A percentile compares a stretch with the other conserved stretches of the same genome.
Conservation (phyloP, 2,329 filamentous ascomycete species). For the Zalaria sp. region DNA sequence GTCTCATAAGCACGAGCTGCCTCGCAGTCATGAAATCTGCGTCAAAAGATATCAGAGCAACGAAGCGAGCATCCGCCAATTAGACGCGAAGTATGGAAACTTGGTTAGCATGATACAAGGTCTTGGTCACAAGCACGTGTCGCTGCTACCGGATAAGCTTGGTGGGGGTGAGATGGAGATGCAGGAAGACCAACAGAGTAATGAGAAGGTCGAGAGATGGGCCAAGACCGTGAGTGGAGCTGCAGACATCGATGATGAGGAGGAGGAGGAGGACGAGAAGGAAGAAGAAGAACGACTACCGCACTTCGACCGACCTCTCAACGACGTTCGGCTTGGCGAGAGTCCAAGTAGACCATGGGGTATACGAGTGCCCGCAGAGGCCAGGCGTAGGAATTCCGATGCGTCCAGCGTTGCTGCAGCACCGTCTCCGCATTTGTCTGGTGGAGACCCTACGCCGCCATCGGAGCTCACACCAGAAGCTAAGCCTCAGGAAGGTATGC, state of each 20-base stretch:
- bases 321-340: constrained; percentile 85
- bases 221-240: constrained; percentile 50
- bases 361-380: constrained; percentile 54
- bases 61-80: constrained; percentile 67
- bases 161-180: constrained; percentile 22
- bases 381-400: constrained; percentile 26
- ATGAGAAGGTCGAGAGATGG: constrained; percentile 72
- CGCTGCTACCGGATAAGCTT: constrained; percentile 55
- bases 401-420: constrained; percentile 23
- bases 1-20: constrained; percentile 87
- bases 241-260: constrained; percentile 22
- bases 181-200: constrained; percentile 35
- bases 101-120: constrained; percentile 90
- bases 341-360: constrained; percentile 90
- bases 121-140: constrained; percentile 73
- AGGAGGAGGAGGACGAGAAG: constrained; percentile 24
- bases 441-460: constrained; percentile 33
- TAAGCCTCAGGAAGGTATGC: not conserved
- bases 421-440: constrained; percentile 26
- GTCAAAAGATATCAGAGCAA: constrained; percentile 81
- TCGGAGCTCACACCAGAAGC: not conserved
- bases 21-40: constrained; percentile 85
- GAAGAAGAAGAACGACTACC: constrained; percentile 50
- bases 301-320: constrained; percentile 71
- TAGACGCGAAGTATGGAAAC: constrained; percentile 89